Evolutionary conservation across 2,329 filamentous ascomycete genomes (phyloP), one percentile per base, ranked within the genome.

Genomic region (Diplodia intermedia): DNA sequence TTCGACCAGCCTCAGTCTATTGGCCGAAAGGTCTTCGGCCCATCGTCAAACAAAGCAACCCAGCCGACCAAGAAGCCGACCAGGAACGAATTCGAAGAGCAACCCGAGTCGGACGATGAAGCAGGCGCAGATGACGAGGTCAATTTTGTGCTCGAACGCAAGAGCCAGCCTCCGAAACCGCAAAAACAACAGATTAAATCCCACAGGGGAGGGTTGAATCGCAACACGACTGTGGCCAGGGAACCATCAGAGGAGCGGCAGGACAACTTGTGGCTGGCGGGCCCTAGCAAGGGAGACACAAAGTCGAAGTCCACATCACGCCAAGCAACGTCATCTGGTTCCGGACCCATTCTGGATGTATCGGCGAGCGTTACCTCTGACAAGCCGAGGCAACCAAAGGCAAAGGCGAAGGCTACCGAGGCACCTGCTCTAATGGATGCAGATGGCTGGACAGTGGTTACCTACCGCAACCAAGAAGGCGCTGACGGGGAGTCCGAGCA

Each of bases 21-120:
- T 62, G 94, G 94, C 14, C 89, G 94, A 70, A 86, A 88, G 70
- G 86, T 85, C 61, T 94, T 89, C 73, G 91, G 90, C 29, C 86
- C 85, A n/a, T 74, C 74, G 33, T 70, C 70, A 52, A 68, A 73
- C 60, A 73, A 76, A 20, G 73, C 79, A 12, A 74, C 73, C 54
- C 70, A 77, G 62, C 67, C 71, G 9, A 75, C 26, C 36, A 74
- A 67, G 36, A 57, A 49, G 20, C 71, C 73, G 4, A 73, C 74
- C 40, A 75, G 79, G 61, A 85, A 83, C 70, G 88, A 90, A 71
- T 88, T 90, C 67, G 88, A 91, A 74, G 88, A 89, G 71, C 82
- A 80, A n/a, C 75, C 80, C 29, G 82, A 73, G 26, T 88, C 86
- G 2, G 87, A 77, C 68, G 76, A 81, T 4, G 78, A 81, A 9